Conservation (phyloP, 169 alveolate species). For the Plasmodium yoelii region DNA sequence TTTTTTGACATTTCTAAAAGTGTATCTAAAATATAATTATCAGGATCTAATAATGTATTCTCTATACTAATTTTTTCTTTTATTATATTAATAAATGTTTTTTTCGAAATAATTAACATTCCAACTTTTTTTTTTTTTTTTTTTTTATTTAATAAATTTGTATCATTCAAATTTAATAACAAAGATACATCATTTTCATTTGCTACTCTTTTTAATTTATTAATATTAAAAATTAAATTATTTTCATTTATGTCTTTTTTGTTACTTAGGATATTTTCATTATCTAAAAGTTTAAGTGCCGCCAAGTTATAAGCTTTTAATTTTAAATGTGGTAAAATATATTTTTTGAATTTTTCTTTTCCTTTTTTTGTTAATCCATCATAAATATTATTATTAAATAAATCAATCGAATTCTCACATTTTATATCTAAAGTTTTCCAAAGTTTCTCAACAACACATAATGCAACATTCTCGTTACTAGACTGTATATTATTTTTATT, state of each 20-base stretch:
- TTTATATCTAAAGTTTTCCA: slow-evolving; percentile 38
- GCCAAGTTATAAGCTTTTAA: slow-evolving; percentile 5
- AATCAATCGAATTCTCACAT: slow-evolving; percentile 41
- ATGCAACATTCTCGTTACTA: not conserved
- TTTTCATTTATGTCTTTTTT: not conserved
- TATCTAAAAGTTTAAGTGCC: slow-evolving; percentile 9
- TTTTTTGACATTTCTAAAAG: slow-evolving; percentile 28
- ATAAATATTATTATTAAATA: slow-evolving; percentile 34
- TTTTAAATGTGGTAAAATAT: slow-evolving; percentile 38
- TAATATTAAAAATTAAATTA: not conserved
- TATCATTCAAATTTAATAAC: slow-evolving; percentile 9
- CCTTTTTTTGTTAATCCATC: slow-evolving; percentile 20
- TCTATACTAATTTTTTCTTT: not conserved
- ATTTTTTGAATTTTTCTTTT: slow-evolving; percentile 18
- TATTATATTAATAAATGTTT: slow-evolving; percentile 44
- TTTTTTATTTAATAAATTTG: not conserved
- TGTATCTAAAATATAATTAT: slow-evolving; percentile 5
- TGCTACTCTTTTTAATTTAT: slow-evolving; percentile 55
- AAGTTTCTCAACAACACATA: not conserved
- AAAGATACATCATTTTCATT: slow-evolving; percentile 39
- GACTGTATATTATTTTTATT: not conserved
- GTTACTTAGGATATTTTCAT: not conserved
- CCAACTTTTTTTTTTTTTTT: not conserved
- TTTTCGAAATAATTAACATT: slow-evolving; percentile 32
- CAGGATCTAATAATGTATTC: not conserved